Evolutionary conservation across 164 flowering plant genomes (phyloP), one percentile per base, ranked within the genome.

Genomic region (Paratinospora sagittata): DNA sequence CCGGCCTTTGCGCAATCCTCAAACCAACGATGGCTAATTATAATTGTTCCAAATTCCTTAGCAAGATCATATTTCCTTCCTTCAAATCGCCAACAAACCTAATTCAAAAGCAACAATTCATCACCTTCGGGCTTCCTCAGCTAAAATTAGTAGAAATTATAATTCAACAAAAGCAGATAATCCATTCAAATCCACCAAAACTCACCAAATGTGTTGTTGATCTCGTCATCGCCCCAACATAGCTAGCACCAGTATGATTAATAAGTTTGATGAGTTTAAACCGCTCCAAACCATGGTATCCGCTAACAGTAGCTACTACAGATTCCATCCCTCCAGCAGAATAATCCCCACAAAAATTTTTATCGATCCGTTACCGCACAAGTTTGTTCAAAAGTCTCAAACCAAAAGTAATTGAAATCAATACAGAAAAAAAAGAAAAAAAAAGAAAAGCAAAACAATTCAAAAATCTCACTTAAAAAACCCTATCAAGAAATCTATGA

Each of bases 251-350:
- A 5, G 91, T 60, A 23, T 80, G 80, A 55, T 83, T 73, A 19
- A 96, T 93, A 69, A 96, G 84, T 79, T 90, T 91, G 75, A 96
- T 96, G 73, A 96, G 92, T 39, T 90, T 85, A 75, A 93, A 89
- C 65, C 96, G 77, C 78, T 91, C 90, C 7, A 77, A 19, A 2
- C 99, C 99, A 49, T 85, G 85, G 76, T 93, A 96, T 3, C 99
- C 99, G 64, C 89, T 96, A 1, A 96, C 97, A 0, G 98, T 82
- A 41, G 92, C 98, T 3, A 96, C 78, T 17, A 91, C 92, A 12
- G 84, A 71, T 41, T 87, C 89, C 99, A 93, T 96, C 45, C 88
- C 90, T 75, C 21, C 27, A 65, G 76, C 68, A 14, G 69, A 64
- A 60, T 36, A 24, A 70, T 19, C 80, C 72, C 52, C 65, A 26